Base-by-base conservation (phyloP, 768 basidiomycete genomes). In the Lactarius pseudohatsudake region DNA sequence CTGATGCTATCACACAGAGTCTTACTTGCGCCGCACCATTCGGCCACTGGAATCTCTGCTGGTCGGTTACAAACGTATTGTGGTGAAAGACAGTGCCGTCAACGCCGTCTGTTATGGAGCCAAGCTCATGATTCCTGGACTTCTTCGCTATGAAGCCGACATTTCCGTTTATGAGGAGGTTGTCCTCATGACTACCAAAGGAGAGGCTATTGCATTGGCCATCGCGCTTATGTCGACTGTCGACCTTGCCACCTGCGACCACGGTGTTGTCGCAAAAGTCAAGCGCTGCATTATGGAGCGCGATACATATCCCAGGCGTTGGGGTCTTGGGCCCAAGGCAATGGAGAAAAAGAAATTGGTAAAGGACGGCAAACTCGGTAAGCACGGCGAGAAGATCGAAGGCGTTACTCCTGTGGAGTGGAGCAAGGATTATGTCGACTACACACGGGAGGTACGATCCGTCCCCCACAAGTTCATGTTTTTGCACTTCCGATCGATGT, bases 211-310 rank as follows among this genome's bases (percentile, higher is more conserved):
- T 74, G 95, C 95, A 26, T 85, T 97, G 50, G 96, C 91, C 64
- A 88, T 96, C 70, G 93, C 96, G 22, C 94, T 96, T 75, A 99
- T 99, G 97, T 93, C 96, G 20, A 98, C 97, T 13, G 96, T 96
- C 65, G 97, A 99, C 76, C 87, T 99, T 59, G 91, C 94, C 10
- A 96, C 96, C 2, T 98, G 96, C 76, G 96, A 98, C 76, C 96
- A 99, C 74, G 97, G 97, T 57, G 94, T 99, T 64, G 96, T 98
- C 53, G 97, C 97, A 41, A 98, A 98, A 80, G 94, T 99, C 74
- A 99, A 99, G 80, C 84, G 97, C 60, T 98, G 96, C 75, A 98
- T 99, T 75, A 99, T 99, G 97, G 97, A 98, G 76, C 89, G 96
- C 43, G 97, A 99, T 77, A 92, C 94, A 22, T 99, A 99, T 77